Percentiles rank a stretch among this genome's conserved stretches.
phyloP scores from a whole-genome alignment of 192 early-diverging fungal species.

The Spizellomyces sp. region DNA sequence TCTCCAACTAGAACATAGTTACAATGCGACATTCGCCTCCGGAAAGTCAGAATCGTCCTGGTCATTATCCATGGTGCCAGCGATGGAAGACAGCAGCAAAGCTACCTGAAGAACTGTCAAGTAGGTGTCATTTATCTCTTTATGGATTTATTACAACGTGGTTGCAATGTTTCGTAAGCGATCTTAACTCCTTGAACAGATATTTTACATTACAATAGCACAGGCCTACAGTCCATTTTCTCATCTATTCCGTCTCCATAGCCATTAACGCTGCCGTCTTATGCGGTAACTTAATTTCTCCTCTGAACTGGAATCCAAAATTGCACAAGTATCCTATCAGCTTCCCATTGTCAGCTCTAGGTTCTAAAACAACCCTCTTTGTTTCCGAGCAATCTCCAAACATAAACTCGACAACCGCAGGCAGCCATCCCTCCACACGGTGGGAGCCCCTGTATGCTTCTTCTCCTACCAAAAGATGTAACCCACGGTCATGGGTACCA shows the following conservation, averaged over 20 bases:
- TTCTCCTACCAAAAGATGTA: constrained; percentile 15
- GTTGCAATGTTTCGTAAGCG: too few relatives aligned
- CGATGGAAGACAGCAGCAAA: too few relatives aligned
- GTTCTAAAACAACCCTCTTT: constrained; percentile 18
- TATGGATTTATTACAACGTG: too few relatives aligned
- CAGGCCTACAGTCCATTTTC: too few relatives aligned
- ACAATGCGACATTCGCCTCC: too few relatives aligned
- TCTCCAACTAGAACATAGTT: too few relatives aligned
- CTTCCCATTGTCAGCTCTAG: constrained; percentile 24
- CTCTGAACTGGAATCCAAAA: constrained; percentile 7
- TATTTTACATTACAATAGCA: too few relatives aligned
- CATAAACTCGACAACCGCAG: constrained; percentile 7
- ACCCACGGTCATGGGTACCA: constrained; percentile 15
- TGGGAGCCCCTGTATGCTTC: constrained; percentile 26
- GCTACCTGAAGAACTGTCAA: too few relatives aligned
- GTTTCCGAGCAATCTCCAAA: constrained; percentile 13
- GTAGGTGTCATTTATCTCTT: too few relatives aligned
- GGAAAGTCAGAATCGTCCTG: too few relatives aligned
- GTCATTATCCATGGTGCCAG: too few relatives aligned
- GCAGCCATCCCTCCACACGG: constrained; percentile 19
- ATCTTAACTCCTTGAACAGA: too few relatives aligned
- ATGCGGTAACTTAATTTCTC: constrained; percentile 2
- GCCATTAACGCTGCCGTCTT: constrained; percentile 14
- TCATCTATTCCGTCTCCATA: background rate
- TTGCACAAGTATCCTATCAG: constrained; percentile 21